Evolutionary conservation across 768 basidiomycete species (phyloP).

Genomic region (Tephrocybe sp.): DNA sequence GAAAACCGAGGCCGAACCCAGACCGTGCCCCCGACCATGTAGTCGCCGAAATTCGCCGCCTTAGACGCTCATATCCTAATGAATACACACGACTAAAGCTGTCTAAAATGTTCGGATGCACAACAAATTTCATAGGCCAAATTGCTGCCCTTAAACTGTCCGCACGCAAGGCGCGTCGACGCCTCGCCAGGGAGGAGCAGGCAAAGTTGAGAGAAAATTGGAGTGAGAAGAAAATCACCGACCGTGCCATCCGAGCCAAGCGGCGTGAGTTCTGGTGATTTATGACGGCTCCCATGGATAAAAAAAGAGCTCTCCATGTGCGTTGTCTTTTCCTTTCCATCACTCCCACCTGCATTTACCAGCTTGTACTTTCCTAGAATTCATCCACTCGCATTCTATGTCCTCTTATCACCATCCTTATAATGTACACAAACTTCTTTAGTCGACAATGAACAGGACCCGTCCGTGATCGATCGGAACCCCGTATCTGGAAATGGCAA

Average conservation of each 20-base stretch:
- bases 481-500: slow-evolving; percentile 32
- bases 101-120: slow-evolving; percentile 78
- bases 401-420: slow-evolving; percentile 11
- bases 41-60: slow-evolving; percentile 54
- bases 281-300: slow-evolving; percentile 1
- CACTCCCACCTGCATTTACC: background rate
- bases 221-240: slow-evolving; percentile 68
- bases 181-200: slow-evolving; percentile 46
- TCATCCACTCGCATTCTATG: background rate
- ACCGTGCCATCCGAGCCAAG: slow-evolving; percentile 64
- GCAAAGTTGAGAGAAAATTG: slow-evolving; percentile 52
- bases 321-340: background rate
- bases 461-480: slow-evolving; percentile 34
- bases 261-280: slow-evolving; percentile 73
- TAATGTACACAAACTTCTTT: slow-evolving; percentile 4
- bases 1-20: slow-evolving; percentile 27
- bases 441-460: slow-evolving; percentile 1
- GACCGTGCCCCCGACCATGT: slow-evolving; percentile 51
- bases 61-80: slow-evolving; percentile 58
- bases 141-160: slow-evolving; percentile 62
- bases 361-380: background rate
- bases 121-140: slow-evolving; percentile 62
- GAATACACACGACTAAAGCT: slow-evolving; percentile 63
- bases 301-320: slow-evolving; percentile 9
- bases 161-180: slow-evolving; percentile 42